Percentiles rank a stretch among this genome's conserved stretches.
Conservation (phyloP, 352 stramenopile genomes). For the Phytophthora tubulina region DNA sequence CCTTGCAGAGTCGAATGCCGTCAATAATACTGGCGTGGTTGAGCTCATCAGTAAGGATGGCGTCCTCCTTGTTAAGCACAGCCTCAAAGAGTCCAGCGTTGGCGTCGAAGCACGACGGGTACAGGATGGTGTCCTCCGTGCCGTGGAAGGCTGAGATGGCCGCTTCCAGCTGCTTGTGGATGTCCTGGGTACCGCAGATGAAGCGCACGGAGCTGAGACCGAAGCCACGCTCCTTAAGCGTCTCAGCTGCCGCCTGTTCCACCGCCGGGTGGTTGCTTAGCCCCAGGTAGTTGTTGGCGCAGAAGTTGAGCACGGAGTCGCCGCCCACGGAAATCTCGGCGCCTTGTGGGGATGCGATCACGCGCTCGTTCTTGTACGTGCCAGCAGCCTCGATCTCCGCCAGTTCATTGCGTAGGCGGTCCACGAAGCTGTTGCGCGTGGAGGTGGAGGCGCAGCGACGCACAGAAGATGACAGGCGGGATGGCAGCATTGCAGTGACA, state of each 20-base stretch:
- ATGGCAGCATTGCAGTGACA: conserved; percentile 26
- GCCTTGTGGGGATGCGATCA: conserved; percentile 91
- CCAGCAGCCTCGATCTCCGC: conserved; percentile 76
- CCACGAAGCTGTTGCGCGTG: conserved; percentile 71
- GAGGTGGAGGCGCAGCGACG: conserved; percentile 45
- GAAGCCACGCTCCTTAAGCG: conserved; percentile 91
- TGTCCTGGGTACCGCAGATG: conserved; percentile 95
- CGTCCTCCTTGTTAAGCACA: conserved; percentile 90
- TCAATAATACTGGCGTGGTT: conserved; percentile 97
- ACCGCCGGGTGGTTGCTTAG: conserved; percentile 91
- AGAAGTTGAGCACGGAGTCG: conserved; percentile 93
- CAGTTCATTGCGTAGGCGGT: conserved; percentile 81
- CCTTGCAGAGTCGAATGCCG: conserved; percentile 94
- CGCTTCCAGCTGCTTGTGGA: conserved; percentile 93
- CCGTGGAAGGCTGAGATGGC: conserved; percentile 94
- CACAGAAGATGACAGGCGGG: conserved; percentile 20
- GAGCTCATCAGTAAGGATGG: conserved; percentile 94
- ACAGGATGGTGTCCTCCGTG: conserved; percentile 95
- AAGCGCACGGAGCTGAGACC: conserved; percentile 94
- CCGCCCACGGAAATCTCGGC: conserved; percentile 80
- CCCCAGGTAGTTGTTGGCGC: conserved; percentile 95
- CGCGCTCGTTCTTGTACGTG: conserved; percentile 90
- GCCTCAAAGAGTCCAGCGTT: conserved; percentile 94
- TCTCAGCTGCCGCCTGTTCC: conserved; percentile 82
- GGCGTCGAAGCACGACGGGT: conserved; percentile 95